Evolutionary conservation across 1,284 basidiomycete genomes (phyloP).

Genomic region (Inonotus obliquus): DNA sequence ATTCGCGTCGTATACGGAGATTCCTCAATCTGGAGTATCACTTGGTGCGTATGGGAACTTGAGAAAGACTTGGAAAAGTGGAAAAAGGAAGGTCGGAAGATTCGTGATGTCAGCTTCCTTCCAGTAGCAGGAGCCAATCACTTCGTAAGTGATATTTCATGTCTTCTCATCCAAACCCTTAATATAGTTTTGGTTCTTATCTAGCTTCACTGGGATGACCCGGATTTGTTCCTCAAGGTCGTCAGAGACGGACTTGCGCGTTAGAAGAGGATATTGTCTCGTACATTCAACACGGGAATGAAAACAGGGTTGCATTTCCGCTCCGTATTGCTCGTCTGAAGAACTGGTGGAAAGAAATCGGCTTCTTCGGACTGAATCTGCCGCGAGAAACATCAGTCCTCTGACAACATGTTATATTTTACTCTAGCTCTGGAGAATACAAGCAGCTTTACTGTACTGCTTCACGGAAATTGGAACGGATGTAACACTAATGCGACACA

Average conservation of each 20-base stretch:
- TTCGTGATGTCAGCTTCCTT: slow-evolving; percentile 19
- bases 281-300: too few species aligned
- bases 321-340: too few species aligned
- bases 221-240: slow-evolving; percentile 11
- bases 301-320: too few species aligned
- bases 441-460: too few species aligned
- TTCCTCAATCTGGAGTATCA: slow-evolving; percentile 19
- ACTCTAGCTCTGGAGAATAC: too few species aligned
- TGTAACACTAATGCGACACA: too few species aligned
- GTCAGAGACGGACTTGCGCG: slow-evolving; percentile 1
- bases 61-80: slow-evolving; percentile 19
- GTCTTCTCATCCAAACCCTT: not conserved
- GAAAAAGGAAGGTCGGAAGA: slow-evolving; percentile 13
- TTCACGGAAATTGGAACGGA: too few species aligned
- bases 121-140: slow-evolving; percentile 25
- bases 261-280: too few species aligned
- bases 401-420: too few species aligned
- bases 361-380: too few species aligned
- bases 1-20: slow-evolving; percentile 8
- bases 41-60: slow-evolving; percentile 22
- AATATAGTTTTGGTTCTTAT: not conserved
- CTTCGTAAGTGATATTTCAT: slow-evolving; percentile 21
- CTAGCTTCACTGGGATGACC: slow-evolving; percentile 13
- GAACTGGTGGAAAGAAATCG: too few species aligned
- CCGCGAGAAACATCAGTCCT: too few species aligned